phyloP scores from a whole-genome alignment of 306 rosid genomes.

The Corylus americana region DNA sequence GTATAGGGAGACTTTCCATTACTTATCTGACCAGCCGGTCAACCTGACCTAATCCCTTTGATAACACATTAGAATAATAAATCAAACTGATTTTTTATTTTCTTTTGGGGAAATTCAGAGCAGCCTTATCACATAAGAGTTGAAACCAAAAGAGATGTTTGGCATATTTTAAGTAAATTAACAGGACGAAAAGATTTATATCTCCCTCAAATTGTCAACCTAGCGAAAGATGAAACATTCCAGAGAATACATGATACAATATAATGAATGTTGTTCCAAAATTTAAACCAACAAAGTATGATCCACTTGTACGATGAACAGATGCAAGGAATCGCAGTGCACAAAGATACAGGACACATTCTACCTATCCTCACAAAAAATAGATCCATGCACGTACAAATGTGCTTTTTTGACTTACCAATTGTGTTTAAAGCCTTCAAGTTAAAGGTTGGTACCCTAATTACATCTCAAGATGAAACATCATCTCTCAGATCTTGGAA shows the following conservation, averaged over 20 bases:
- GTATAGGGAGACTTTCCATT: too few relatives aligned
- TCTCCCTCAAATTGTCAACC: background rate
- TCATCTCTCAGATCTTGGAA: slow-evolving; percentile 72
- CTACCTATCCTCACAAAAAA: slow-evolving; percentile 2
- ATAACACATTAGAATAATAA: too few relatives aligned
- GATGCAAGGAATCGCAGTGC: background rate
- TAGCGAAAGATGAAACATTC: background rate
- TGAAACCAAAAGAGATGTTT: background rate
- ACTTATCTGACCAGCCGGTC: background rate
- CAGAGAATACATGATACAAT: too few relatives aligned
- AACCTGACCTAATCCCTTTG: background rate
- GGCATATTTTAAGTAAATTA: background rate
- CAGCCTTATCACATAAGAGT: background rate
- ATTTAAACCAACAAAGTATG: too few relatives aligned
- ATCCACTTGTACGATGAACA: too few relatives aligned
- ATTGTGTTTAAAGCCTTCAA: background rate
- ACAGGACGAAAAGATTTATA: background rate
- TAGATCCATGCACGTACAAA: background rate
- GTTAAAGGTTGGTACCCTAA: slow-evolving; percentile 11
- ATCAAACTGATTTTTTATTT: too few relatives aligned
- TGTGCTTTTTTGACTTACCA: background rate
- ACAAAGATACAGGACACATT: background rate
- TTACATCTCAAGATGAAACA: slow-evolving; percentile 39
- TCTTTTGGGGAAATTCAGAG: background rate
- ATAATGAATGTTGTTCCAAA: too few relatives aligned